These are phyloP conservation scores for Puccinia polysora DNA, from an alignment of 1,284 basidiomycete genomes.

Conservation along the genomic window DNA sequence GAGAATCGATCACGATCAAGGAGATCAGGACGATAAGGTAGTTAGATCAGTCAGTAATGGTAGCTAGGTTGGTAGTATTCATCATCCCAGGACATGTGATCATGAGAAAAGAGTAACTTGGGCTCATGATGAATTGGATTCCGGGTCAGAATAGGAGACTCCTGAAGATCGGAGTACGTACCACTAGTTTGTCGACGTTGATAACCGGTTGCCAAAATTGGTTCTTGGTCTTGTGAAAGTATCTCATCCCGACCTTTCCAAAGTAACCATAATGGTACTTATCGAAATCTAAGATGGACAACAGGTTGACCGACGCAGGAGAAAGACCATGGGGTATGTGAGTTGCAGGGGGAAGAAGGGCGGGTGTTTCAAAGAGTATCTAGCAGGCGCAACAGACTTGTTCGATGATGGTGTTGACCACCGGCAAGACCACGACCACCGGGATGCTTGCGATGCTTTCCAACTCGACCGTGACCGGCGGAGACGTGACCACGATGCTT, in stretches of 20 bases:
- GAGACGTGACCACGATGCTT: constrained; percentile 99
- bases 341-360: no score
- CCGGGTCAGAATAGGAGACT: no score
- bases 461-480: constrained; percentile 97
- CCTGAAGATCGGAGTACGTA: no score
- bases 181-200: constrained; percentile 81
- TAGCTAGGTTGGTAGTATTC: constrained; percentile 54
- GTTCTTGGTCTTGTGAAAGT: constrained; percentile 93
- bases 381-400: constrained; percentile 49
- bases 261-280: constrained; percentile 77
- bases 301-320: no score
- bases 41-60: constrained; percentile 49
- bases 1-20: constrained; percentile 55
- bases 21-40: neutral
- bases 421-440: constrained; percentile 99
- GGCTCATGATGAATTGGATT: no score
- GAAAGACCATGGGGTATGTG: no score
- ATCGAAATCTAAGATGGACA: constrained; percentile 72
- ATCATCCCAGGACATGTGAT: neutral
- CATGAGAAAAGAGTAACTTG: neutral
- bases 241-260: constrained; percentile 89
- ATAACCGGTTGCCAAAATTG: constrained; percentile 83
- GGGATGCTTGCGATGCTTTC: constrained; percentile 99
- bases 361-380: neutral
- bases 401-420: constrained; percentile 98